Percentiles rank a stretch among this genome's conserved stretches.
Conservation (phyloP, 257 asterid species). For the Penstemon davidsonii region DNA sequence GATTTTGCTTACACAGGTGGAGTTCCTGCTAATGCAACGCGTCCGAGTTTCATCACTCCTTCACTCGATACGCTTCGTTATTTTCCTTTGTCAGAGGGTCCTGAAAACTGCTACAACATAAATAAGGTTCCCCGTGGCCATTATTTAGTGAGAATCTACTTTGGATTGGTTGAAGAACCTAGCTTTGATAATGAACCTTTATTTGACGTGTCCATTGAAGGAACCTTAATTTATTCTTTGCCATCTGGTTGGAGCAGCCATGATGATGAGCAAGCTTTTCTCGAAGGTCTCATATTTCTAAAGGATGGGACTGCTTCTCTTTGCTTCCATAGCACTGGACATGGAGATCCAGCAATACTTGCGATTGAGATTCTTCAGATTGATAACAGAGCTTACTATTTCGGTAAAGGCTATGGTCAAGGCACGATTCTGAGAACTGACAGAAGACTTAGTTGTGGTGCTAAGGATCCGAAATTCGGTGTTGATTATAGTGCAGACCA, state of each 20-base stretch:
- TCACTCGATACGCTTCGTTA: conserved; percentile 64
- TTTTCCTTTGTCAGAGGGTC: conserved; percentile 88
- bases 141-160: conserved; percentile 74
- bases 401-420: conserved; percentile 71
- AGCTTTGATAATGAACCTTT: conserved; percentile 80
- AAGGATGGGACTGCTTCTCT: conserved; percentile 88
- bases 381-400: conserved; percentile 69
- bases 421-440: conserved; percentile 84
- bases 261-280: conserved; percentile 74
- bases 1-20: conserved; percentile 97
- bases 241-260: conserved; percentile 95
- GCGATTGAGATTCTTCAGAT: conserved; percentile 91
- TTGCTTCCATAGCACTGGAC: conserved; percentile 98
- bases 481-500: conserved; percentile 71
- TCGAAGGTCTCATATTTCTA: conserved; percentile 74
- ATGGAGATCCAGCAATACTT: conserved; percentile 90
- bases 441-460: conserved; percentile 73
- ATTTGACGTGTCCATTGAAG: conserved; percentile 90
- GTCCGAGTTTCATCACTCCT: conserved; percentile 75
- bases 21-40: conserved; percentile 72
- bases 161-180: conserved; percentile 69
- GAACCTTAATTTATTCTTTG: conserved; percentile 78
- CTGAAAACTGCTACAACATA: conserved; percentile 90
- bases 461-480: conserved; percentile 56
- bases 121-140: conserved; percentile 86